These are phyloP conservation scores for Fraxinus dipetala DNA, from an alignment of 305 asterid species.

Conservation along the genomic window DNA sequence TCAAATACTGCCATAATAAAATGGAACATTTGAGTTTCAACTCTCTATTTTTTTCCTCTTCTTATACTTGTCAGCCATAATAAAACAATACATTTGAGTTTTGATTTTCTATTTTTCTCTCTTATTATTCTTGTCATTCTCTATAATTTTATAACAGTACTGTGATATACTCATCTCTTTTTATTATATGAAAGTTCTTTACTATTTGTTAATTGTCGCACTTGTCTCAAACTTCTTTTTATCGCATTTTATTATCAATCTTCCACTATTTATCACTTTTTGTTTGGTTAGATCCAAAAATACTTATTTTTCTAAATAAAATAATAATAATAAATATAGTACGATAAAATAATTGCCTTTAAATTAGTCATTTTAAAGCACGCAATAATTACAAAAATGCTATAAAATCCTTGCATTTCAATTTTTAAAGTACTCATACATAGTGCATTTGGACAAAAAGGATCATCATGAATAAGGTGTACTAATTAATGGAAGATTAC, in stretches of 20 bases:
- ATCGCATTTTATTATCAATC: background rate
- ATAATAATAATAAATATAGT: background rate
- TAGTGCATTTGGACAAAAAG: background rate
- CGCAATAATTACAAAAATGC: background rate
- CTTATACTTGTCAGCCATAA: too few species aligned
- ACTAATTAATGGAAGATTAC: background rate
- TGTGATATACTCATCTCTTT: too few species aligned
- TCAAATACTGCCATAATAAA: too few species aligned
- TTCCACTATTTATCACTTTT: background rate
- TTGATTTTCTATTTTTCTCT: too few species aligned
- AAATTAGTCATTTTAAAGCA: too few species aligned
- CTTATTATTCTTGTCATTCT: too few species aligned
- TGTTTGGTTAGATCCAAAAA: background rate
- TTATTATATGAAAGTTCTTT: background rate
- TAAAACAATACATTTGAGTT: too few species aligned
- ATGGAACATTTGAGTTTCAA: too few species aligned
- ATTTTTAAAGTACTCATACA: background rate
- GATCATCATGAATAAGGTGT: background rate
- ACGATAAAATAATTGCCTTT: background rate
- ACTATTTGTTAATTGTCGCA: too few species aligned
- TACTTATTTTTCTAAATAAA: too few species aligned
- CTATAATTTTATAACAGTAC: too few species aligned
- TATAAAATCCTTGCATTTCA: background rate
- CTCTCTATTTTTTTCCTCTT: too few species aligned
- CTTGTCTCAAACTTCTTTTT: background rate